These are phyloP conservation scores for Macrophomina phaseolina DNA, from an alignment of 2,329 filamentous ascomycete genomes.

Conservation along the genomic window DNA sequence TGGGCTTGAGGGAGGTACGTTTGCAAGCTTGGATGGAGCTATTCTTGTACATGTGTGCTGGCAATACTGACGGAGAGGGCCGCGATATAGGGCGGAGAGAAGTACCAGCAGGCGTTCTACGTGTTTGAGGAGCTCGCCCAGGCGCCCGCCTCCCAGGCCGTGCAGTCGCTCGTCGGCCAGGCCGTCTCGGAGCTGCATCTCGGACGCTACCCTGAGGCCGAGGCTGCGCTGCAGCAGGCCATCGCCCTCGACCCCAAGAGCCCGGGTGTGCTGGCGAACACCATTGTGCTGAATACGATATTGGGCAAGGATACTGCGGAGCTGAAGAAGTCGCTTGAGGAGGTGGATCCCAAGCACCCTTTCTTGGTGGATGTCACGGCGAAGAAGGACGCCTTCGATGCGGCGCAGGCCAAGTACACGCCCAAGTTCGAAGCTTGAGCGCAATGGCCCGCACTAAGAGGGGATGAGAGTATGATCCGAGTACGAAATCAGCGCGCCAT, in stretches of 20 bases:
- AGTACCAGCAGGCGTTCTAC: conserved; percentile 96
- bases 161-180: conserved; percentile 80
- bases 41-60: no score
- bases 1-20: conserved; percentile 81
- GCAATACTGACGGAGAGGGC: neutral
- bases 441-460: neutral
- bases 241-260: conserved; percentile 74
- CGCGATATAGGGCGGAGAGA: conserved; percentile 79
- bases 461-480: conserved; percentile 1
- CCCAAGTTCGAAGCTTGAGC: conserved; percentile 69
- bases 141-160: conserved; percentile 78
- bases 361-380: conserved; percentile 77
- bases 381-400: conserved; percentile 88
- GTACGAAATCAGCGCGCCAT: neutral
- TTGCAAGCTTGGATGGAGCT: neutral
- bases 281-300: conserved; percentile 78
- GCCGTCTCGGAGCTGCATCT: conserved; percentile 91
- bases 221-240: conserved; percentile 82
- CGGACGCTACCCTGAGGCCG: conserved; percentile 84
- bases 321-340: conserved; percentile 58
- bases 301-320: conserved; percentile 73
- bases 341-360: conserved; percentile 69
- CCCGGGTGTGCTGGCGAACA: conserved; percentile 79
- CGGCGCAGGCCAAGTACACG: conserved; percentile 83
- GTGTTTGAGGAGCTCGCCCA: conserved; percentile 96